Percentiles rank a stretch among this genome's conserved stretches.
These are phyloP conservation scores for Exophiala dermatitidis DNA, from an alignment of 2,329 filamentous ascomycete species.

Conservation along the genomic window DNA sequence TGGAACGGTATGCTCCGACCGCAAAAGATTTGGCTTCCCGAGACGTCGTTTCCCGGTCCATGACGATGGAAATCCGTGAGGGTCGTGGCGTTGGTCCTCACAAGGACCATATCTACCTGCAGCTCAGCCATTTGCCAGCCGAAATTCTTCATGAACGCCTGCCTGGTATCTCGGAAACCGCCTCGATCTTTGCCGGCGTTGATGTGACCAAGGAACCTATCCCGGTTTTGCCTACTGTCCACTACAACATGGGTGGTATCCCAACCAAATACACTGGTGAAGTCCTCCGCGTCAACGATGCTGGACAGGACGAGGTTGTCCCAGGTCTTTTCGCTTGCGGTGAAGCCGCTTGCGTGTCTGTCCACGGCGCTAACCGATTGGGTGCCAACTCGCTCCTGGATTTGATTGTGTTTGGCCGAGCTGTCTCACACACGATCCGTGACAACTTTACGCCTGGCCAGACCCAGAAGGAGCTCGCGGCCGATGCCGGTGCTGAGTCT, in stretches of 20 bases:
- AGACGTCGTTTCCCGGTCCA: slow-evolving; percentile 93
- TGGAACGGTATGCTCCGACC: slow-evolving; percentile 96
- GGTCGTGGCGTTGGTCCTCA: slow-evolving; percentile 94
- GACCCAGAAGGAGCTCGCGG: slow-evolving; percentile 68
- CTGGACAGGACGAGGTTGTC: slow-evolving; percentile 85
- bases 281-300: slow-evolving; percentile 78
- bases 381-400: slow-evolving; percentile 98
- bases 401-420: slow-evolving; percentile 94
- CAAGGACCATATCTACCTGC: slow-evolving; percentile 97
- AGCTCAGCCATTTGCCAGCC: slow-evolving; percentile 87
- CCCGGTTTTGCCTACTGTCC: slow-evolving; percentile 88
- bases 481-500: slow-evolving; percentile 81
- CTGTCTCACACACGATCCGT: slow-evolving; percentile 92
- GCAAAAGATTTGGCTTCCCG: slow-evolving; percentile 95
- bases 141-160: slow-evolving; percentile 93
- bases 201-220: slow-evolving; percentile 97
- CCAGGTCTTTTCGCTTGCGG: slow-evolving; percentile 93
- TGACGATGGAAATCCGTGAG: slow-evolving; percentile 97
- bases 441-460: slow-evolving; percentile 83
- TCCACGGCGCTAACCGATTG: slow-evolving; percentile 95
- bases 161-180: slow-evolving; percentile 96
- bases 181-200: slow-evolving; percentile 92
- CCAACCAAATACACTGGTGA: slow-evolving; percentile 96
- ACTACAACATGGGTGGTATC: slow-evolving; percentile 99
- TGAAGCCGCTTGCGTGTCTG: slow-evolving; percentile 94